Percentiles rank a stretch among this genome's conserved stretches.
These are phyloP conservation scores for Saccharomyces hybrid DNA, from an alignment of 1,139 yeast genomes.

Conservation along the genomic window DNA sequence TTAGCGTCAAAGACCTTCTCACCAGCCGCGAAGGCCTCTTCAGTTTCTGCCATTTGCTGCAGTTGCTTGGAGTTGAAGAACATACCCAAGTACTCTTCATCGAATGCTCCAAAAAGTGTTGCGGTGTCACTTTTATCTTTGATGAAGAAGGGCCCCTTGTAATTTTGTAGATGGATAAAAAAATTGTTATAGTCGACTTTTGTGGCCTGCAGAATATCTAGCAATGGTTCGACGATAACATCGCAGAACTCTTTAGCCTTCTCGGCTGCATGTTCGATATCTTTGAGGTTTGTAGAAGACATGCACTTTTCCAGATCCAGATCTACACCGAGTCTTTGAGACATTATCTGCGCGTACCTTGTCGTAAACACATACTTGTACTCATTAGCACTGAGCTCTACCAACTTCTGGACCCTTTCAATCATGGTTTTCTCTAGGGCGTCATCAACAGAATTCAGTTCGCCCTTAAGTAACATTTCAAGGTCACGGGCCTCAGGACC, in stretches of 20 bases:
- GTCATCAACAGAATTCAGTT: conserved; percentile 34
- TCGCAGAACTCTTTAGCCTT: conserved; percentile 17
- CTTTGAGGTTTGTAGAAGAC: conserved; percentile 7
- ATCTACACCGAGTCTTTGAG: conserved; percentile 63
- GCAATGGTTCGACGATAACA: conserved; percentile 47
- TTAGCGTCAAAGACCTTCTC: background rate
- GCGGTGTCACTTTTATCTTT: conserved; percentile 11
- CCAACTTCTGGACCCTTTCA: conserved; percentile 55
- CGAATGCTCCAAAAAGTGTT: conserved; percentile 18
- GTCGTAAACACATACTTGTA: conserved; percentile 57
- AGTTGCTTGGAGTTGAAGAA: conserved; percentile 33
- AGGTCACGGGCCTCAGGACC: conserved; percentile 57
- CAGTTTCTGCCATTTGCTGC: conserved; percentile 12
- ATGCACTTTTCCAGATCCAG: conserved; percentile 27
- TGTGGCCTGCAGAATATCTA: conserved; percentile 53
- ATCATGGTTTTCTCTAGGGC: conserved; percentile 49
- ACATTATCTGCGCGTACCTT: conserved; percentile 53
- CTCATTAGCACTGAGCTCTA: conserved; percentile 57
- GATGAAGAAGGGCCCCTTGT: conserved; percentile 12
- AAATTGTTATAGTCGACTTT: conserved; percentile 76
- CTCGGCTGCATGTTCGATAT: conserved; percentile 10
- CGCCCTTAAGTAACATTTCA: conserved; percentile 33
- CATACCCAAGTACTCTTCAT: conserved; percentile 31
- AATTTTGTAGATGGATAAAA: conserved; percentile 54
- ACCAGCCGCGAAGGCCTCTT: background rate